Evolutionary conservation across 805 yeast species (phyloP).

Genomic region (Ogataea nitratoaversa): DNA sequence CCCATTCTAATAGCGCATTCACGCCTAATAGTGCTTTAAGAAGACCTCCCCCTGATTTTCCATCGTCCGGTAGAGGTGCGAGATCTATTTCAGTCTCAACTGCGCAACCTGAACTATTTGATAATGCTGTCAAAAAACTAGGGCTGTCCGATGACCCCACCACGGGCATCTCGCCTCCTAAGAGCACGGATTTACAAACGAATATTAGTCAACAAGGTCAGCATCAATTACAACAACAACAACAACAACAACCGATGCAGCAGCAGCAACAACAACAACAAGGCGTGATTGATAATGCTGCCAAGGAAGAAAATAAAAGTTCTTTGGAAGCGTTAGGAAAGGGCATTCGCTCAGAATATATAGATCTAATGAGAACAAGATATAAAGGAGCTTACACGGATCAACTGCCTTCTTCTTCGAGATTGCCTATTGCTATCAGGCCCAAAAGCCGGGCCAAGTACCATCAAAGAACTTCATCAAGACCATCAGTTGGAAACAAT

Average conservation of each 20-base stretch:
- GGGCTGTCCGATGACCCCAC: neutral
- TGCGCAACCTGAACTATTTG: slow-evolving; percentile 30
- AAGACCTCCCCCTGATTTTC: slow-evolving; percentile 39
- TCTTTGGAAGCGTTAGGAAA: neutral
- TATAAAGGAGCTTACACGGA: slow-evolving; percentile 41
- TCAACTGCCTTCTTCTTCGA: slow-evolving; percentile 43
- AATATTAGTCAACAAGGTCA: neutral
- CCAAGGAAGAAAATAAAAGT: too few relatives aligned
- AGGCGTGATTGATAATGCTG: too few relatives aligned
- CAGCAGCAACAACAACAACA: neutral
- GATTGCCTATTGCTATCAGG: slow-evolving; percentile 51
- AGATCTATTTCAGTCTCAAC: slow-evolving; percentile 34
- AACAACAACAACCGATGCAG: slow-evolving; percentile 7
- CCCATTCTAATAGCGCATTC: slow-evolving; percentile 1
- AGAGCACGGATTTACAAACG: neutral
- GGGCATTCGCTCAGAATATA: slow-evolving; percentile 10
- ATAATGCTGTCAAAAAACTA: slow-evolving; percentile 13
- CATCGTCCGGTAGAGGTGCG: slow-evolving; percentile 34
- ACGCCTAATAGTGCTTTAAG: slow-evolving; percentile 6
- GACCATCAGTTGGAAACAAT: slow-evolving; percentile 13
- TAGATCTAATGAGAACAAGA: slow-evolving; percentile 10
- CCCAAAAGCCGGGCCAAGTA: slow-evolving; percentile 33
- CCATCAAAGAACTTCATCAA: slow-evolving; percentile 27
- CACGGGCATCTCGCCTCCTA: neutral
- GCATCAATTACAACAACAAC: slow-evolving; percentile 11